Evolutionary conservation across 306 rosid species (phyloP).

Genomic region (Bauhinia variegata): DNA sequence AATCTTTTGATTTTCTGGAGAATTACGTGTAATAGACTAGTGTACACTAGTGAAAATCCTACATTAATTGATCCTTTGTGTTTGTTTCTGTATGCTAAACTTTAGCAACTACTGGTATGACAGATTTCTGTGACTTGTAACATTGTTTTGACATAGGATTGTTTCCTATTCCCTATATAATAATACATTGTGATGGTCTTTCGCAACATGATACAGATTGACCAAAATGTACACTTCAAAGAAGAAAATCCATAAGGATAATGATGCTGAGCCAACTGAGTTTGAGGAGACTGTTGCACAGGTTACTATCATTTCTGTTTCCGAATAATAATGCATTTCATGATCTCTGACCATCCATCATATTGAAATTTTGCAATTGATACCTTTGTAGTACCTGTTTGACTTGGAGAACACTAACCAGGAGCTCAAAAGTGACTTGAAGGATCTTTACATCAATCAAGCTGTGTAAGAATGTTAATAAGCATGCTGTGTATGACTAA

Average conservation of each 20-base stretch:
- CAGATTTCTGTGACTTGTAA: background rate
- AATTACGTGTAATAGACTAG: background rate
- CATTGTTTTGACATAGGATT: background rate
- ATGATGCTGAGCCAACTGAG: slow-evolving; percentile 67
- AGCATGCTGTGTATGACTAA: background rate
- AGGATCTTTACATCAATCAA: slow-evolving; percentile 69
- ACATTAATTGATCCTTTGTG: background rate
- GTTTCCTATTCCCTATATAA: background rate
- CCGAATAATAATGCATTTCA: background rate
- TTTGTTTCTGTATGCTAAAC: background rate
- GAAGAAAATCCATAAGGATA: slow-evolving; percentile 77
- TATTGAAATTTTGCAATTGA: background rate
- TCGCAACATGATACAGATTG: slow-evolving; percentile 38
- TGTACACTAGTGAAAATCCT: background rate
- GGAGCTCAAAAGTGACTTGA: slow-evolving; percentile 75
- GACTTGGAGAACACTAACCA: slow-evolving; percentile 80
- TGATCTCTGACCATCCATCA: background rate
- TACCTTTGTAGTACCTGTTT: slow-evolving; percentile 55
- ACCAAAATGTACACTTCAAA: slow-evolving; percentile 64
- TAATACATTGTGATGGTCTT: background rate
- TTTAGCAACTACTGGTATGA: background rate
- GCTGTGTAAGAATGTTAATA: slow-evolving; percentile 50
- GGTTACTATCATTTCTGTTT: slow-evolving; percentile 29
- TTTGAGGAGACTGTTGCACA: slow-evolving; percentile 78
- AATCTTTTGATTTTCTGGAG: background rate